Base-by-base conservation (phyloP, 139 green algal genomes). In the Diplosphaera chodatii region DNA sequence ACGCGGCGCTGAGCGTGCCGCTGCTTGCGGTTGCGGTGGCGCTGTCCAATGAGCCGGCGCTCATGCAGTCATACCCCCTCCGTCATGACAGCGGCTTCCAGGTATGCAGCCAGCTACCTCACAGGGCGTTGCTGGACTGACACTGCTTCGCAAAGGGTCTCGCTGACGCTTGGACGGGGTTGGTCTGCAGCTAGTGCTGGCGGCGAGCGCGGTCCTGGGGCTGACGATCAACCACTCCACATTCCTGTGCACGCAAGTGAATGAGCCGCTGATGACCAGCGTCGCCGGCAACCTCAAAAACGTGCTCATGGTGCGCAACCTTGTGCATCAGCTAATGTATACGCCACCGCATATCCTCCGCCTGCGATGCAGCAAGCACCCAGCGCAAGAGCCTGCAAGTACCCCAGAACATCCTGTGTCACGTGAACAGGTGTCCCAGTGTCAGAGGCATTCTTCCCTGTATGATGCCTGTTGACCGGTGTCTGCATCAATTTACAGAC, bases 231-330 rank as follows among this genome's bases (percentile, higher is more conserved):
- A 88, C 72, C 87, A 92, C 76, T 85, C 81, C 33, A 87, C 78
- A 13, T 89, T 91, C 64, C 69, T 92, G 27, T 92, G 87, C 73
- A 92, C 87, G 4, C 71, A 84, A 41, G 65, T 89, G 27, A 92
- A 92, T 64, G 87, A 91, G 55, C 87, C 87, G 22, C 77, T 92
- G 30, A 90, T 83, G 68, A 91, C 86, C 10, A 85, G 73, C 63
- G 84, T 90, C 21, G 78, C 84, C 40, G 87, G 87, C 63, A 88
- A 84, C 40, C 55, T 91, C 27, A 92, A 92, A 67, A 92, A 92
- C 65, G 78, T 88, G 2, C 56, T 88, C 10, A 90, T 89, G 79
- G 48, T 59, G 48, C 48, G 48, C n/a, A n/a, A n/a, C n/a, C n/a
- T n/a, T n/a, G n/a, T n/a, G n/a, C n/a, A n/a, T n/a, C n/a, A n/a